A percentile compares a stretch with the other conserved stretches of the same genome.
Evolutionary conservation across 2,329 filamentous ascomycete species (phyloP).

Genomic region (Amphichorda felina): DNA sequence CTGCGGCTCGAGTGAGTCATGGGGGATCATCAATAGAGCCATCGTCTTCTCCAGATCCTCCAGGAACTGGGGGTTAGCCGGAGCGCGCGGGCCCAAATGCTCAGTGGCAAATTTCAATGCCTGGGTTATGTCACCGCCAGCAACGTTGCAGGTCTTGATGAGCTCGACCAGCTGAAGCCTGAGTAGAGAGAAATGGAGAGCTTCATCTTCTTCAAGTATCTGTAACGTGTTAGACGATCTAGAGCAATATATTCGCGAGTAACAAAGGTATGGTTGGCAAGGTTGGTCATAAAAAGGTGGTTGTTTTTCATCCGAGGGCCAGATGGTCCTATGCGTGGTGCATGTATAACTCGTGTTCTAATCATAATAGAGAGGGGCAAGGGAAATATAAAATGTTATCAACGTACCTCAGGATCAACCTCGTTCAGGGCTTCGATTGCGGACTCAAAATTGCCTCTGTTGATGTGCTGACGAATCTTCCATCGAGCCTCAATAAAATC

Average conservation of each 20-base stretch:
- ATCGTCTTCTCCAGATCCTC: constrained; percentile 87
- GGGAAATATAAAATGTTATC: neutral
- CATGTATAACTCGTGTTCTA: constrained; percentile 88
- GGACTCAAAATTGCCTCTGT: constrained; percentile 70
- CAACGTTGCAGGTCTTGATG: constrained; percentile 63
- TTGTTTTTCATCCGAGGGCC: constrained; percentile 86
- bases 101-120: constrained; percentile 80
- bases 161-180: constrained; percentile 89
- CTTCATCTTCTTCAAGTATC: constrained; percentile 77
- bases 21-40: constrained; percentile 78
- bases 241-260: neutral
- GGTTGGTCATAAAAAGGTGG: constrained; percentile 36
- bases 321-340: constrained; percentile 96
- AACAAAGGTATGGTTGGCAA: neutral
- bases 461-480: constrained; percentile 74
- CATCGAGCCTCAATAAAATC: constrained; percentile 67
- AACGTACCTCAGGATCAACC: constrained; percentile 75
- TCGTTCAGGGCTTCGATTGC: constrained; percentile 86
- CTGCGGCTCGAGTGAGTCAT: constrained; percentile 66
- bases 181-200: constrained; percentile 80
- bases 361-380: constrained; percentile 55
- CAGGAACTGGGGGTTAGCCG: constrained; percentile 69
- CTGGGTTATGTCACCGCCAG: constrained; percentile 60
- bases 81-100: constrained; percentile 77
- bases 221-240: constrained; percentile 26